Evolutionary conservation across 2,329 filamentous ascomycete species (phyloP).

Genomic region (Colletotrichum lupini): DNA sequence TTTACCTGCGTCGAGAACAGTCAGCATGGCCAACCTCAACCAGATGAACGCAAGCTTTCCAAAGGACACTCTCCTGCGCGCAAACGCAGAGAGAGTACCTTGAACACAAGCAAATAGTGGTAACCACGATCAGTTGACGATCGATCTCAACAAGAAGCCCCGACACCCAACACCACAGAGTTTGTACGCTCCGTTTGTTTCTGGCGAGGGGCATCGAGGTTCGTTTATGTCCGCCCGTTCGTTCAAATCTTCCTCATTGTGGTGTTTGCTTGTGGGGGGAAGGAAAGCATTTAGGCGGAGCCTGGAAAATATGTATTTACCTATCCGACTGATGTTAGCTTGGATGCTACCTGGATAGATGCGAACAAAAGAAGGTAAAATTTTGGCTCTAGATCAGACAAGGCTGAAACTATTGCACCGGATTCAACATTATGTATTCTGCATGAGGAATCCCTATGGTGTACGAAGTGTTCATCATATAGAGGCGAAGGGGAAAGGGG

Average conservation of each 20-base stretch:
- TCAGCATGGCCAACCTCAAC: conserved; percentile 9
- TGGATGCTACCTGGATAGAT: conserved; percentile 34
- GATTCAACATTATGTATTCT: conserved; percentile 74
- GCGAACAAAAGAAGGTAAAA: conserved; percentile 39
- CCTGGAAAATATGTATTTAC: conserved; percentile 46
- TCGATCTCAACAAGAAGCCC: conserved; percentile 71
- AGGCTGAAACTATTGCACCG: conserved; percentile 74
- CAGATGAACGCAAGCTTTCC: conserved; percentile 5
- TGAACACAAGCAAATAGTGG: background rate
- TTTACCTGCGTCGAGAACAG: conserved; percentile 42
- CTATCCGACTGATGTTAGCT: conserved; percentile 55
- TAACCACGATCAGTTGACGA: conserved; percentile 71
- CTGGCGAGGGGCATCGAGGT: conserved; percentile 58
- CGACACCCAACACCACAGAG: conserved; percentile 63
- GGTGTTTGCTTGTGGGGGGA: conserved; percentile 27
- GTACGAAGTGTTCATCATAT: conserved; percentile 70
- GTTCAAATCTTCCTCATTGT: conserved; percentile 73
- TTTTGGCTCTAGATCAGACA: conserved; percentile 66
- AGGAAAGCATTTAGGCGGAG: conserved; percentile 32
- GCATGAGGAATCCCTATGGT: conserved; percentile 76
- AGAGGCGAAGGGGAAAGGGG: conserved; percentile 40
- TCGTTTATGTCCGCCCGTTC: conserved; percentile 78
- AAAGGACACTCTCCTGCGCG: background rate
- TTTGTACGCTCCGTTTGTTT: conserved; percentile 71
- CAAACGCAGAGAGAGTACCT: background rate